Evolutionary conservation across 2,329 filamentous ascomycete genomes (phyloP).

Genomic region (Dactylellina sp.): DNA sequence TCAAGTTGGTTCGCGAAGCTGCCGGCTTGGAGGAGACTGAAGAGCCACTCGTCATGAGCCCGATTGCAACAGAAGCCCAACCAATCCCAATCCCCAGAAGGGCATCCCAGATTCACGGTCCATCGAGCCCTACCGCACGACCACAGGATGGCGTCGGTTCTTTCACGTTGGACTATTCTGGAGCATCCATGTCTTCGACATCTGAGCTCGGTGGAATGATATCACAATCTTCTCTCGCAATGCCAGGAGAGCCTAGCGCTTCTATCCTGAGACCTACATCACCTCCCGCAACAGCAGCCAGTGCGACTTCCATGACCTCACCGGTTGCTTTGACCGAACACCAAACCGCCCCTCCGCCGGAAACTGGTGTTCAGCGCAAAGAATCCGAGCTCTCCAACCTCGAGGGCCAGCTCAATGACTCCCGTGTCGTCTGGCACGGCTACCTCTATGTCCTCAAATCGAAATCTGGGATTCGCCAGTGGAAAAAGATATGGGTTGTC

Average conservation of each 20-base stretch:
- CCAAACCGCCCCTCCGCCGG: slow-evolving; percentile 35
- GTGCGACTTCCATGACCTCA: slow-evolving; percentile 50
- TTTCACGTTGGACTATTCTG: slow-evolving; percentile 74
- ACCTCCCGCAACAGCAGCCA: slow-evolving; percentile 37
- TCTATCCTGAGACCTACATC: slow-evolving; percentile 45
- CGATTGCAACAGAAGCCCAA: slow-evolving; percentile 65
- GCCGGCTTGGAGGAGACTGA: slow-evolving; percentile 90
- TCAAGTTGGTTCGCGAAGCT: slow-evolving; percentile 80
- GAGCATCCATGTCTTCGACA: slow-evolving; percentile 65
- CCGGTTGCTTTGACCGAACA: slow-evolving; percentile 47
- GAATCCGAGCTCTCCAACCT: slow-evolving; percentile 60
- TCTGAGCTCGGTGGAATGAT: slow-evolving; percentile 59
- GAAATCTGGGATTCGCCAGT: slow-evolving; percentile 85
- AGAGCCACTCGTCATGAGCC: slow-evolving; percentile 79
- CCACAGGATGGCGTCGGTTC: slow-evolving; percentile 67
- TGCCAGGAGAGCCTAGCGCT: slow-evolving; percentile 40
- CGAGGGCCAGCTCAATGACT: slow-evolving; percentile 68
- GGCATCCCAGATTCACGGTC: slow-evolving; percentile 21
- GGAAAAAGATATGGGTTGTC: slow-evolving; percentile 95
- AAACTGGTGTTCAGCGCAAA: slow-evolving; percentile 58
- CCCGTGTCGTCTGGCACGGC: slow-evolving; percentile 90
- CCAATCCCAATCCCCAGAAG: slow-evolving; percentile 49
- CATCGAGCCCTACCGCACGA: slow-evolving; percentile 44
- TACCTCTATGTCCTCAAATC: slow-evolving; percentile 87
- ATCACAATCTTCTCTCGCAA: slow-evolving; percentile 60